Percentiles rank a stretch among this genome's conserved stretches.
Evolutionary conservation across 768 basidiomycete genomes (phyloP).

Genomic region (Cyathus striatus): DNA sequence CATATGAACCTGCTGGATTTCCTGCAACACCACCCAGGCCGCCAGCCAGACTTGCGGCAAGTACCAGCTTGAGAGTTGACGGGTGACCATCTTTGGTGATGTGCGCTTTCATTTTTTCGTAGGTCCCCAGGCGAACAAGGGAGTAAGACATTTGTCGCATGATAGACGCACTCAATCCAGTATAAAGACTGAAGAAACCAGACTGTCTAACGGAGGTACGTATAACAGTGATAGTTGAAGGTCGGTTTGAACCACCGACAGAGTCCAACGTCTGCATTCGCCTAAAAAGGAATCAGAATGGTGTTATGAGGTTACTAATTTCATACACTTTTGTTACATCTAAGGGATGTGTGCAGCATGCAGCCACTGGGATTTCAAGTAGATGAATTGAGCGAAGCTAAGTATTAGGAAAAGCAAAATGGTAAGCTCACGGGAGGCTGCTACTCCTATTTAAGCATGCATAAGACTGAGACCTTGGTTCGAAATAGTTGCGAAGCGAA

Average conservation of each 20-base stretch:
- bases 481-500: background rate
- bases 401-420: slow-evolving; percentile 1
- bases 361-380: slow-evolving; percentile 52
- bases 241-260: slow-evolving; percentile 39
- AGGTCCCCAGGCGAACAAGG: slow-evolving; percentile 76
- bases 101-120: slow-evolving; percentile 68
- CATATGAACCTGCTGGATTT: slow-evolving; percentile 63
- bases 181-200: slow-evolving; percentile 73
- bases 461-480: no score
- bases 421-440: slow-evolving; percentile 52
- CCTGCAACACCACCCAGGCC: slow-evolving; percentile 81
- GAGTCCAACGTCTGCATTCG: slow-evolving; percentile 76
- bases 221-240: slow-evolving; percentile 64
- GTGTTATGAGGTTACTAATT: slow-evolving; percentile 20
- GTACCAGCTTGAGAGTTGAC: slow-evolving; percentile 49
- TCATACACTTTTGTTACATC: slow-evolving; percentile 90
- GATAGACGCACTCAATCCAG: slow-evolving; percentile 77
- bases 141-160: slow-evolving; percentile 92
- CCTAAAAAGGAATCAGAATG: slow-evolving; percentile 24
- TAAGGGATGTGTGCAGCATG: slow-evolving; percentile 76
- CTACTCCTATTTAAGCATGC: slow-evolving; percentile 37
- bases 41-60: slow-evolving; percentile 69
- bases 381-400: slow-evolving; percentile 1
- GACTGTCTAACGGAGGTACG: slow-evolving; percentile 58
- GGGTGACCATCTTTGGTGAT: slow-evolving; percentile 47